Evolutionary conservation across 1,284 basidiomycete species (phyloP).

Genomic region (Microbotryum silenes-acaulis): DNA sequence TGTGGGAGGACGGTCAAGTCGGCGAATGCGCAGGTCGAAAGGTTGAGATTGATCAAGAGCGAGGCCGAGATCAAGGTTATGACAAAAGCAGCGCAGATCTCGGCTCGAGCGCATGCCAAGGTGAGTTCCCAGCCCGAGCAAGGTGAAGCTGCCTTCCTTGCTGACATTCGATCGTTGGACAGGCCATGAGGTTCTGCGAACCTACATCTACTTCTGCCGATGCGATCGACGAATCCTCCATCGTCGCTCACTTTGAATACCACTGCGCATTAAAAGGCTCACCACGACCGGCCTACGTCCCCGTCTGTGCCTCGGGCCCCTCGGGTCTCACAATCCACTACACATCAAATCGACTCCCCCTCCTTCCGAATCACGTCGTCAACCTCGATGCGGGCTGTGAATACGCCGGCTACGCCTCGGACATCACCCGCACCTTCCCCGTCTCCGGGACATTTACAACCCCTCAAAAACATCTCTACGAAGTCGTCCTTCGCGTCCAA

Average conservation of each 20-base stretch:
- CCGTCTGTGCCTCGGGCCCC: slow-evolving; percentile 80
- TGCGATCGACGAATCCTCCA: slow-evolving; percentile 56
- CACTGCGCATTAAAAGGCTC: slow-evolving; percentile 67
- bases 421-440: slow-evolving; percentile 93
- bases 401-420: slow-evolving; percentile 80
- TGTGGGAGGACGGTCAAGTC: slow-evolving; percentile 34
- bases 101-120: slow-evolving; percentile 66
- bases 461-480: slow-evolving; percentile 80
- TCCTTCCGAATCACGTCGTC: slow-evolving; percentile 66
- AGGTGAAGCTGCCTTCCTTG: not conserved
- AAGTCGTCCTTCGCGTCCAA: slow-evolving; percentile 67
- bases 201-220: slow-evolving; percentile 44
- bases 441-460: slow-evolving; percentile 68
- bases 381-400: slow-evolving; percentile 65
- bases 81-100: slow-evolving; percentile 65
- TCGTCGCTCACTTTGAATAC: slow-evolving; percentile 85
- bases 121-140: slow-evolving; percentile 40
- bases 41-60: slow-evolving; percentile 63
- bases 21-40: slow-evolving; percentile 51
- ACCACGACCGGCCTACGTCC: slow-evolving; percentile 74
- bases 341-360: slow-evolving; percentile 73
- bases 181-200: slow-evolving; percentile 65
- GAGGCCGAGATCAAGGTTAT: slow-evolving; percentile 60
- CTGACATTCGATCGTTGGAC: not conserved
- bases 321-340: slow-evolving; percentile 78